Percentiles rank a stretch among this genome's conserved stretches.
phyloP scores from a whole-genome alignment of 768 basidiomycete genomes.

The Suillus ampliporus region DNA sequence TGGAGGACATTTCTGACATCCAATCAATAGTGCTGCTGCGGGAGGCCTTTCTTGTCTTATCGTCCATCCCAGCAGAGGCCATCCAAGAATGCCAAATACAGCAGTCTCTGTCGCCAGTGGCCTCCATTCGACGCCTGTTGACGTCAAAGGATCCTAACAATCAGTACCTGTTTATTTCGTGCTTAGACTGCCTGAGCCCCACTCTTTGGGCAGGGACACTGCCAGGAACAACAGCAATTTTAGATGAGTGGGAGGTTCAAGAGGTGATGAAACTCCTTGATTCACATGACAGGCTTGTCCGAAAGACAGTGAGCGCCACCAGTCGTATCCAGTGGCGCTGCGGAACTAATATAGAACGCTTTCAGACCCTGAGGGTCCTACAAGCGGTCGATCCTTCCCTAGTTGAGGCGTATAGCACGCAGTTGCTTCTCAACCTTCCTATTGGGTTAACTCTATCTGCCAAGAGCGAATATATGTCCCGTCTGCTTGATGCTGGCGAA shows the following conservation, averaged over 20 bases:
- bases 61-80: slow-evolving; percentile 26
- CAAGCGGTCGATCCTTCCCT: slow-evolving; percentile 62
- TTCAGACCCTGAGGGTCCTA: slow-evolving; percentile 66
- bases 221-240: slow-evolving; percentile 51
- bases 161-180: slow-evolving; percentile 68
- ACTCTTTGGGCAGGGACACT: slow-evolving; percentile 71
- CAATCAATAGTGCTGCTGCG: slow-evolving; percentile 33
- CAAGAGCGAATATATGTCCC: slow-evolving; percentile 47
- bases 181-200: slow-evolving; percentile 63
- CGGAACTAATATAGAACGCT: slow-evolving; percentile 14
- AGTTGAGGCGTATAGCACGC: slow-evolving; percentile 58
- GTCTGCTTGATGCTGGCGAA: slow-evolving; percentile 62
- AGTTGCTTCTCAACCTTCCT: slow-evolving; percentile 46
- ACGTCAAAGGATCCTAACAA: slow-evolving; percentile 62
- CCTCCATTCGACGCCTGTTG: slow-evolving; percentile 61
- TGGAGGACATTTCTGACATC: slow-evolving; percentile 21
- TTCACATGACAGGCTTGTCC: slow-evolving; percentile 60
- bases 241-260: slow-evolving; percentile 80
- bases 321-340: neutral
- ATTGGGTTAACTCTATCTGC: slow-evolving; percentile 38
- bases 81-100: slow-evolving; percentile 22
- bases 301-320: slow-evolving; percentile 56
- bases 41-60: slow-evolving; percentile 40
- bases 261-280: slow-evolving; percentile 71
- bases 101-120: slow-evolving; percentile 38